Evolutionary conservation across 495 filamentous ascomycete species (phyloP), one percentile per base, ranked within the genome.

Genomic region (Aspergillus hancockii): DNA sequence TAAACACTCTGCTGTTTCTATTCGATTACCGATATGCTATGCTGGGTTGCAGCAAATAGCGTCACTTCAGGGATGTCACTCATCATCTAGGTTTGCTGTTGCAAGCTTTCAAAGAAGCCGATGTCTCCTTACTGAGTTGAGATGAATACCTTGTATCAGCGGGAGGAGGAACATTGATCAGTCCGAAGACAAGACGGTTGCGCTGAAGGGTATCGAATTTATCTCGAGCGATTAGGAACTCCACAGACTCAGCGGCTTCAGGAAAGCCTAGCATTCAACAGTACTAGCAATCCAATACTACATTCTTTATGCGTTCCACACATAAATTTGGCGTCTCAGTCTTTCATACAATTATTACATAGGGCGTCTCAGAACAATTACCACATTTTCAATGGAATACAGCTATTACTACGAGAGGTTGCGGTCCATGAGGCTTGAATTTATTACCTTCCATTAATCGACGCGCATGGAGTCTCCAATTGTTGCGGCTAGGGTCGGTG

Each of bases 401-500:
- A 28, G 25, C 25, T 3, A 28, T 28, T 28, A 28, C 7, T 28
- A 7, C 25, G 25, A 28, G 25, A 16, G 38, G 16, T 12, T 36
- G 34, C 8, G 34, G 2, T 36, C n/a, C n/a, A n/a, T n/a, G n/a
- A n/a, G n/a, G 34, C 34, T 36, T 36, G 13, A 14, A 32, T 10
- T 6, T 2, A 14, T 10, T 36, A 36, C 34, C 13, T 12, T 36
- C 34, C 34, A 36, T 36, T 5, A 12, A 10, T 36, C 2, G 8
- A 12, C 13, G 2, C 13, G 13, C 4, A 10, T 10, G 13, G 4
- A 36, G 34, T 36, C 34, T 45, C 18, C 41, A 45, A 45, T 16
- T 45, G 14, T 12, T n/a, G 40, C 53, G 56, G 61, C 40, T 63
- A 59, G 13, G 52, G 45, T 56, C 55, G 59, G 55, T 21, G 63